phyloP scores from a whole-genome alignment of 2,329 filamentous ascomycete genomes.

The Calonectria pteridis region DNA sequence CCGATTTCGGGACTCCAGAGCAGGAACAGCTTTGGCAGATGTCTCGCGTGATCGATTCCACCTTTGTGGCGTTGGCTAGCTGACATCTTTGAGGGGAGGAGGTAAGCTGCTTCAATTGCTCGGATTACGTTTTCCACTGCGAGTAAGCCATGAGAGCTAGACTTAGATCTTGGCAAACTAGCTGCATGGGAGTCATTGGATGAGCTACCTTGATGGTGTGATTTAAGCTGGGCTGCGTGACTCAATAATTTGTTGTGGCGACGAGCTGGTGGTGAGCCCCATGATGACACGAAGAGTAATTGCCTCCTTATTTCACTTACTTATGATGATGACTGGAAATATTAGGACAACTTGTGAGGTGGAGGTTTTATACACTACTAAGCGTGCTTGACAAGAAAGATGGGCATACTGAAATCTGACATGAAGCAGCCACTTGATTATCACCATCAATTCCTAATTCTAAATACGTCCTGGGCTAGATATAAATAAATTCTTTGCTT shows the following conservation, averaged over 20 bases:
- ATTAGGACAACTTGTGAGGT: neutral
- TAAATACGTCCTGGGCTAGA: neutral
- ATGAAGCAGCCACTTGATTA: neutral
- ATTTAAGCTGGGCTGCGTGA: too few relatives aligned
- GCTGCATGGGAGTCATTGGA: too few relatives aligned
- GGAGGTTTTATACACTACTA: neutral
- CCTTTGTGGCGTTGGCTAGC: neutral
- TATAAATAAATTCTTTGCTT: neutral
- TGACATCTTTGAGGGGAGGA: neutral
- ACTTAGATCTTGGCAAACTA: neutral
- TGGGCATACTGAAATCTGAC: neutral
- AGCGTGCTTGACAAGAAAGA: neutral
- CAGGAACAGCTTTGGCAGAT: conserved; percentile 2
- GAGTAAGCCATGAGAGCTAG: neutral
- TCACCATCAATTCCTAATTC: neutral
- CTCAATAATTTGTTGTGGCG: too few relatives aligned
- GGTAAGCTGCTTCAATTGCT: neutral
- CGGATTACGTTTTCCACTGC: conserved; percentile 23
- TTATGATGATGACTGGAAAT: too few relatives aligned
- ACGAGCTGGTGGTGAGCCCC: neutral
- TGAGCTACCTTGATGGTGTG: neutral
- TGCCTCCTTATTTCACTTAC: too few relatives aligned
- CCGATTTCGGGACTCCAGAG: neutral
- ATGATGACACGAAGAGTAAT: neutral
- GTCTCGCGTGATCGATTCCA: conserved; percentile 19